Evolutionary conservation across 768 basidiomycete genomes (phyloP), one percentile per base, ranked within the genome.

Genomic region (Leccinum variicolor): DNA sequence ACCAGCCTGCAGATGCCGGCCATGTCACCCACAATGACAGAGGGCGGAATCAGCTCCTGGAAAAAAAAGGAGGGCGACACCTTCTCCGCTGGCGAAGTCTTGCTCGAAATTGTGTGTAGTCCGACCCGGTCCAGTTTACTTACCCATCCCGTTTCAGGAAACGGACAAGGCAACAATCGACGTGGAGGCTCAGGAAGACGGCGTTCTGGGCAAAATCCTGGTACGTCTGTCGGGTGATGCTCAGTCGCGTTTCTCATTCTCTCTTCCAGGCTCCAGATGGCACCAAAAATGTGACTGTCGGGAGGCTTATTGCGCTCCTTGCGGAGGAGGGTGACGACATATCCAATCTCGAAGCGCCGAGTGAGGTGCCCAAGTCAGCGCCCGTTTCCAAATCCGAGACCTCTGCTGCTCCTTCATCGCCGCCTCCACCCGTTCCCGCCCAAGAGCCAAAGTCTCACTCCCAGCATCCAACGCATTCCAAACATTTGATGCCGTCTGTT

Each of bases 121-220:
- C 50, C 29, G 46, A 56, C 50, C 28, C 41, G 14, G 33, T 17
- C 39, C 51, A 54, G 6, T 46, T 49, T n/a, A 21, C 55, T 56
- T 43, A 19, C 19, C 1, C 19, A 11, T 61, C 46, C 29, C 26
- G 29, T 54, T 54, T 56, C 73, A 94, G 92, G 92, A 94, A 80
- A 94, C 92, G 45, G 92, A 94, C 80, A 93, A 93, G 74, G 91
- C 96, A 15, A 95, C 94, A 2, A 97, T 98, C 68, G 97, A 99
- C 71, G 96, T 99, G 7, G 97, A 99, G 75, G 94, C 97, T 14
- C 95, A 95, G 74, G 96, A 98, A 29, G 95, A 98, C 66, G 97
- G 97, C 62, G 74, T 98, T 15, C 75, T 99, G 69, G 95, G 89
- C 55, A 98, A 92, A 78, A 96, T 98, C 62, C 64, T 99, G 66